These are phyloP conservation scores for Cryptosporidium viatorum DNA, from an alignment of 169 alveolate genomes.

Conservation along the genomic window DNA sequence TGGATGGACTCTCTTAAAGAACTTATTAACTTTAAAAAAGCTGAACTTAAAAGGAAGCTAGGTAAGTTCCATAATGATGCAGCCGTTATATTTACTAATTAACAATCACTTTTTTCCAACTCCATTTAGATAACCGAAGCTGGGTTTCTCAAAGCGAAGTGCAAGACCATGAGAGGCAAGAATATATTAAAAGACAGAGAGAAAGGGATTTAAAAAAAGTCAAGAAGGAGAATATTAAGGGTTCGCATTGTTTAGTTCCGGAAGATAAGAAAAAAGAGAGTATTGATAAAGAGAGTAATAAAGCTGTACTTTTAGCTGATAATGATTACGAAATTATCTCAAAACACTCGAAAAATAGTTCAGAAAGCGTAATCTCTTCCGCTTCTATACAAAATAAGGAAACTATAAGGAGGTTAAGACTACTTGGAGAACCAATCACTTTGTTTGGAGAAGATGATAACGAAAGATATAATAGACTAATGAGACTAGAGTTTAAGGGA, in stretches of 20 bases:
- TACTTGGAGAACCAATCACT: conserved; percentile 81
- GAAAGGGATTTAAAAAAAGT: conserved; percentile 30
- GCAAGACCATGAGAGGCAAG: conserved; percentile 21
- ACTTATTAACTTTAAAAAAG: conserved; percentile 33
- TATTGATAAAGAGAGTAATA: not conserved
- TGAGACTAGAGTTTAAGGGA: conserved; percentile 59
- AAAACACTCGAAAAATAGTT: not conserved
- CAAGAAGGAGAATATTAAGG: not conserved
- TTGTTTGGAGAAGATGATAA: conserved; percentile 83
- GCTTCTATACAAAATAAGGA: conserved; percentile 57
- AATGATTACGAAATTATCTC: not conserved
- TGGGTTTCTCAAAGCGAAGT: conserved; percentile 53
- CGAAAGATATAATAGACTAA: conserved; percentile 80
- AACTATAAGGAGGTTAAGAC: conserved; percentile 78
- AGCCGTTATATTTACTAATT: not conserved
- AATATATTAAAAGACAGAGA: conserved; percentile 26
- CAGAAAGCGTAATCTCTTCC: not conserved
- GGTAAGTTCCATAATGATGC: conserved; percentile 13
- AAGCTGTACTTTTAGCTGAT: not conserved
- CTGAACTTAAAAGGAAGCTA: conserved; percentile 20
- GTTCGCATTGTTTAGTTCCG: not conserved
- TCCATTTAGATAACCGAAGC: conserved; percentile 15
- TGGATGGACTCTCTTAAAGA: conserved; percentile 45
- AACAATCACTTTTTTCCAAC: not conserved
- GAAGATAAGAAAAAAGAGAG: not conserved